Evolutionary conservation across 2,329 filamentous ascomycete genomes (phyloP), one percentile per base, ranked within the genome.

Genomic region (Paraconiothyrium sp.): DNA sequence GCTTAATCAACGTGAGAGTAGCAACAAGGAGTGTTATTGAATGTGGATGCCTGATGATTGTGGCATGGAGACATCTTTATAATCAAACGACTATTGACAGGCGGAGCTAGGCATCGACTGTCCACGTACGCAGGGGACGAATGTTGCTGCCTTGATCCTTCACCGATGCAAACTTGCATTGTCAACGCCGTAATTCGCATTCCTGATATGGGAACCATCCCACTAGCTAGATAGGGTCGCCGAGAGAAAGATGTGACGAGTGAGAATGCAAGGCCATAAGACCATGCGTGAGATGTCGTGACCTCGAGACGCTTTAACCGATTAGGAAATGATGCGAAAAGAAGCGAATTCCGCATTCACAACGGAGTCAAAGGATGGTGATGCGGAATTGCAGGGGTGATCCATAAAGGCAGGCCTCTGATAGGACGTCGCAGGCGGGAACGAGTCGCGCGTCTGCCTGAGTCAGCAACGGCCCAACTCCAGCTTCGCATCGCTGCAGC

Each of bases 71-170:
- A 14, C 22, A 43, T 41, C 34, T 54, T 54, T 54, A 54, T 54
- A 43, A 22, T n/a, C 6, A 24, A 41, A 5, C 35, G 24, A 39
- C 16, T 13, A 6, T 2, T 56, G 30, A 22, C 2, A 11, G 22
- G 43, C 43, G 41, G 54, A 11, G 39, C 27, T 56, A 20, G 16
- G 14, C n/a, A 16, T 32, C 24, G 14, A 55, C 39, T 44, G 30
- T 44, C 52, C 39, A 46, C n/a, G 51, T 44, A 22, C 14, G 20
- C 39, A 56, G 43, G n/a, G 30, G 47, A 56, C 43, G 16, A 34
- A 48, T 37, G 43, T 27, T 56, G 43, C 54, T 56, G 54, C 54
- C 54, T 56, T 22, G 34, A 16, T 46, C n/a, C 41, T 27, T 54
- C 37, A 54, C 39, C 51, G 41, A 46, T 44, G 27, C 27, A 35